Base-by-base conservation (phyloP, 78 protist genomes). In the Polysphondylium violaceum region DNA sequence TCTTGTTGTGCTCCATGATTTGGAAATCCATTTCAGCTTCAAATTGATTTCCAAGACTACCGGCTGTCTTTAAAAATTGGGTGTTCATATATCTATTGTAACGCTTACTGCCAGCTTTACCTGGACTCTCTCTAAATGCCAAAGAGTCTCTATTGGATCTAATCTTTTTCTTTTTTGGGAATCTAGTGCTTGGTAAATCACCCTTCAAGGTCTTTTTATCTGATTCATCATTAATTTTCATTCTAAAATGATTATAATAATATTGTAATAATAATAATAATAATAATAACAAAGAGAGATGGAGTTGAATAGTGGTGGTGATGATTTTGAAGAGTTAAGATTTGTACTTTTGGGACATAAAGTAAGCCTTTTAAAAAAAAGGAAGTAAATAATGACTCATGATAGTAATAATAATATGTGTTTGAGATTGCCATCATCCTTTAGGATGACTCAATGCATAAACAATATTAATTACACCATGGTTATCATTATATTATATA, bases 41-140 rank as follows among this genome's bases (percentile, higher is more conserved):
- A 59, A 69, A 53, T 16, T 21, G 19, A 17, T 73, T 60, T 23
- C 53, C 40, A 12, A 83, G 53, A 29, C 65, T 43, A 44, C 79
- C 71, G 2, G 78, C 91, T 1, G 60, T 74, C 50, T 83, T 83
- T 53, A 83, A 25, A 60, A 69, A 83, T 71, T 69, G 74, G 25
- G 68, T 83, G 63, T 83, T 83, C 25, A 83, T n/a, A 69, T 58
- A 83, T 68, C 91, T 29, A 58, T 83, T 83, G 35, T 35, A 83
- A 58, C 91, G 51, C 50, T 83, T 83, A 58, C 81, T 40, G 1
- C 91, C 91, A 2, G 91, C 81, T 44, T 71, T 83, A 69, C 91
- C 91, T 55, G 91, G 77, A 58, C 58, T 36, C 67, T 83, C 91
- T 43, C 91, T 58, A 69, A 58, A 83, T 27, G 77, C 81, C 1